Evolutionary conservation across 192 early-diverging fungal species (phyloP).

Genomic region (Gonapodya sp.): DNA sequence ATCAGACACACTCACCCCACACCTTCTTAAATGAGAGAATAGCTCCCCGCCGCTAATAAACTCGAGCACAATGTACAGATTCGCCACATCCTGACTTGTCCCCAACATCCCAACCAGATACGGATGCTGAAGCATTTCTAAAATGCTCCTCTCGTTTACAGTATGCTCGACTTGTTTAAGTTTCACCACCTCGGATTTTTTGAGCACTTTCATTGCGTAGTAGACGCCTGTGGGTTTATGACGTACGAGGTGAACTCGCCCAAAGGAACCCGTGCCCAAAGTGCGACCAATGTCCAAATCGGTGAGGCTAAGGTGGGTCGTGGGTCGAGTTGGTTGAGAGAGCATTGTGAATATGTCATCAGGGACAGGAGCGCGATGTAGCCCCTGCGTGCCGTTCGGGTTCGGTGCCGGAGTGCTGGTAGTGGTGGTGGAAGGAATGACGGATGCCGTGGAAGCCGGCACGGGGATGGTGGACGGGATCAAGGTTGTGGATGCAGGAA

Average conservation of each 20-base stretch:
- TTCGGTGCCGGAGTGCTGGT: background rate
- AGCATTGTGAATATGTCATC: background rate
- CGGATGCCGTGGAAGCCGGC: background rate
- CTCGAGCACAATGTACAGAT: constrained; percentile 92
- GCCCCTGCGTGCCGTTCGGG: too few species aligned
- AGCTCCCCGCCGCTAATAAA: constrained; percentile 94
- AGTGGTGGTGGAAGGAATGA: background rate
- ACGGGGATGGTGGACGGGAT: too few species aligned
- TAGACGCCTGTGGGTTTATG: constrained; percentile 67
- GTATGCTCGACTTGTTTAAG: constrained; percentile 97
- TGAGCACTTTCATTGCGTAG: constrained; percentile 95
- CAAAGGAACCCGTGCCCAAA: constrained; percentile 93
- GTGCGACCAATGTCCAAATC: constrained; percentile 83
- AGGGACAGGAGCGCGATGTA: background rate
- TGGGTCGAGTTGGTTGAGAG: background rate
- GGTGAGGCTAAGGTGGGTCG: constrained; percentile 26
- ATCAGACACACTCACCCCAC: constrained; percentile 46
- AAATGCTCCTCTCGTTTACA: constrained; percentile 90
- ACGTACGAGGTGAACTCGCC: constrained; percentile 86
- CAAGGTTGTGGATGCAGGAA: too few species aligned
- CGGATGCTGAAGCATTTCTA: constrained; percentile 77
- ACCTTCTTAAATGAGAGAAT: constrained; percentile 63
- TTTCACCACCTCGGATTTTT: constrained; percentile 86
- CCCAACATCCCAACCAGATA: constrained; percentile 89
- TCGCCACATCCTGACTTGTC: constrained; percentile 85